Evolutionary conservation across 2,329 filamentous ascomycete species (phyloP).

Genomic region (Daldinia sp.): DNA sequence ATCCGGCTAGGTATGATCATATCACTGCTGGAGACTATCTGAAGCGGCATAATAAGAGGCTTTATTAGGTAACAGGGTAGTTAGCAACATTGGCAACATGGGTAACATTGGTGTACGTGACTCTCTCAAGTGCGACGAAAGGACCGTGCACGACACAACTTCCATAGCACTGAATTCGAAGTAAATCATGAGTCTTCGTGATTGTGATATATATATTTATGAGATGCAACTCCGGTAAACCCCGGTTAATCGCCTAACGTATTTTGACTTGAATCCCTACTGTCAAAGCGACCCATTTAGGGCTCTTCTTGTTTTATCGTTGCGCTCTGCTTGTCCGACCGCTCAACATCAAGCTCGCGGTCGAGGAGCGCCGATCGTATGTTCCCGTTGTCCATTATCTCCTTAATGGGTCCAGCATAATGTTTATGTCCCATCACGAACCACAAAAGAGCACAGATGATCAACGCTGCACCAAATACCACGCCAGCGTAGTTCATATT

Average conservation of each 20-base stretch:
- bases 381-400: conserved; percentile 34
- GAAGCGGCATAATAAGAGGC: neutral
- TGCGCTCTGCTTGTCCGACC: neutral
- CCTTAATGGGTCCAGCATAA: conserved; percentile 25
- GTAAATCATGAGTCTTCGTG: too few species aligned
- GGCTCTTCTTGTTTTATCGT: neutral
- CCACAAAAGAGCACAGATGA: conserved; percentile 17
- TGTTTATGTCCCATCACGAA: neutral
- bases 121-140: too few species aligned
- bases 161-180: too few species aligned
- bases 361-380: conserved; percentile 27
- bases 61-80: neutral
- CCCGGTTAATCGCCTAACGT: too few species aligned
- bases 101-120: too few species aligned
- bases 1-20: neutral
- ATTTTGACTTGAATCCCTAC: too few species aligned
- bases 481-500: conserved; percentile 34
- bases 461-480: conserved; percentile 33
- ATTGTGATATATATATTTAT: too few species aligned
- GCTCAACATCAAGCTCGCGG: conserved; percentile 18
- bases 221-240: too few species aligned
- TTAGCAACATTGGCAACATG: neutral
- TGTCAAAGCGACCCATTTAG: conserved; percentile 18
- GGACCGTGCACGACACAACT: neutral
- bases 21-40: neutral